Evolutionary conservation across 805 yeast species (phyloP), one percentile per base, ranked within the genome.

Genomic region (Clavispora fructus): DNA sequence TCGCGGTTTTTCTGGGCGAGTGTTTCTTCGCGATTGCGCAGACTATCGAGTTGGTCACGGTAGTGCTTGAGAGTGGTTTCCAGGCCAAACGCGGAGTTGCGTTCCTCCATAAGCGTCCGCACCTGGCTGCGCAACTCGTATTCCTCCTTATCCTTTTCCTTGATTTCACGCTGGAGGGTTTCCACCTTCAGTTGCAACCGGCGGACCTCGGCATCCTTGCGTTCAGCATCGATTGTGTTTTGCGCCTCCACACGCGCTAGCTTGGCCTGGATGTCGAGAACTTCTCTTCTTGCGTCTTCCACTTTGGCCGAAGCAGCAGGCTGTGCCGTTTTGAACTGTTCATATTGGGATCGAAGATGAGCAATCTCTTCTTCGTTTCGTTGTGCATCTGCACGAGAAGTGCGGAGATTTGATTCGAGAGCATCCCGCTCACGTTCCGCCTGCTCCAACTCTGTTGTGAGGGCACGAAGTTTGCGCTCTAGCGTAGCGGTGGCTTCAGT

Each of bases 141-240:
- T 43, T 59, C 63, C 25, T 56, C 59, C 14, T 48, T 51, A 27
- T 64, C 68, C 30, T 55, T 60, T 4, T 52, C 59, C 42, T 55
- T 54, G 39, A 66, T 45, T 23, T 61, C 62, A 31, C 45, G 47
- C 19, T 46, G 45, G 25, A 57, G 48, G 1, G 51, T 31, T 13
- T 53, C 52, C 19, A 65, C 40, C 32, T 50, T 59, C 26, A 46
- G 42, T 27, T 51, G 48, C 29, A 61, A 48, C 17, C 53, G 48
- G 28, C 35, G 44, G 1, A 50, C 19, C n/a, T 57, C 56, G 7
- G 40, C 42, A 1, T 42, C 35, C 33, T 39, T 41, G 12, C 46
- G 51, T 9, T 49, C 56, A 4, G 32, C 29, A 2, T 40, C 42
- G 37, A 42, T 46, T 13, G 42, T 23, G 19, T 39, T 37, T 9